Base-by-base conservation (phyloP, 108 stramenopile genomes). In the Craspedostauros australis region DNA sequence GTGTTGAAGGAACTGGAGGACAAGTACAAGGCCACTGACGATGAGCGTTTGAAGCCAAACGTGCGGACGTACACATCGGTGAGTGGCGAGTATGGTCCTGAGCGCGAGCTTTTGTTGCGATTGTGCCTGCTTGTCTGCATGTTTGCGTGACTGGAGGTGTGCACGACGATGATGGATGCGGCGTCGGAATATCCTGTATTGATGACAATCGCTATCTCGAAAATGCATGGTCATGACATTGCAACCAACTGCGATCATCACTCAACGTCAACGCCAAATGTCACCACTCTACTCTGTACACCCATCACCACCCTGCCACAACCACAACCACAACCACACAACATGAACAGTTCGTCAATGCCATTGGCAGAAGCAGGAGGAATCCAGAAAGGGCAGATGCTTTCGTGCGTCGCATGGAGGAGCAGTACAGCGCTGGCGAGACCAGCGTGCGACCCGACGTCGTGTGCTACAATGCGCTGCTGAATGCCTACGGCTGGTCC, bases 401-500 rank as follows among this genome's bases (percentile, higher is more conserved):
- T 14, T 46, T 84, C 20, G 60, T 84, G 5, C 32, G 72, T 30
- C 49, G 68, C 4, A 68, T 80, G 64, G 57, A 71, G 41, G 51
- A 54, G 38, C 27, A 27, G 32, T 64, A 55, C 46, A 42, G 56
- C 7, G 60, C 60, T 21, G 45, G 45, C 19, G 70, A 79, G 33
- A 62, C 28, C 40, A 33, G 29, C 16, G 36, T 40, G 18, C 45
- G 31, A 34, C 66, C 66, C 33, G 55, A 67, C 52, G 50, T 46
- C 16, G 39, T 60, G 2, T 46, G 48, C 32, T 82, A 73, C 57
- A 79, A 79, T 46, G 70, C 72, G 6, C 65, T 79, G 34, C 76
- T 82, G 25, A 79, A 75, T 39, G 81, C 81, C 24, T 79, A 50
- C 38, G 68, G 68, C 5, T 69, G 68, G 68, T 54, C 60, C 4